Conservation (phyloP, 345 rosid species). For the Sonneratia caseolaris region DNA sequence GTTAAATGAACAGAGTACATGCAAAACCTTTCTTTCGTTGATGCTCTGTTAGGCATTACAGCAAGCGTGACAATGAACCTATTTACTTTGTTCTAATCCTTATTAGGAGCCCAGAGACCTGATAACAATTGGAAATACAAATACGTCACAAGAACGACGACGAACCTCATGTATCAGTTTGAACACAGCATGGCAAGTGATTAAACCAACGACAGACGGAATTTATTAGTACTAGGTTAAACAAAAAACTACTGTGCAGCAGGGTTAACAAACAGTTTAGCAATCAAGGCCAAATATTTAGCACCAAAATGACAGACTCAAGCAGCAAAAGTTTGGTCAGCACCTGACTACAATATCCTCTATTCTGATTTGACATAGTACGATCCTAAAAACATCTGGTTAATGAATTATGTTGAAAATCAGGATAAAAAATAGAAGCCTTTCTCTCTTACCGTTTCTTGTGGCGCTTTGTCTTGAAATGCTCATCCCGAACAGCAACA, state of each 20-base stretch:
- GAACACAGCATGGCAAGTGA: neutral
- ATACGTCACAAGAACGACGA: neutral
- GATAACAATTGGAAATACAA: neutral
- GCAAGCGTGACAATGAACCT: neutral
- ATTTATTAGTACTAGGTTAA: neutral
- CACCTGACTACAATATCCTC: neutral
- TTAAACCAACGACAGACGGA: neutral
- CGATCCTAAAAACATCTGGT: neutral
- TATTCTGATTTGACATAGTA: neutral
- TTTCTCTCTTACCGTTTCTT: constrained; percentile 55
- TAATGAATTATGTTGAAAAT: neutral
- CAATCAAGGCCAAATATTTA: neutral
- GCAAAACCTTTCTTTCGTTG: neutral
- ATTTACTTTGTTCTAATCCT: neutral
- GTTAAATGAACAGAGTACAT: neutral
- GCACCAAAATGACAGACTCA: neutral
- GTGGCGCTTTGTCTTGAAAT: constrained; percentile 86
- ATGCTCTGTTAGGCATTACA: neutral
- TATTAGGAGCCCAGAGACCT: neutral
- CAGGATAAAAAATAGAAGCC: neutral
- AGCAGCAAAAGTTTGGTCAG: neutral
- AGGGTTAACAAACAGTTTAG: neutral
- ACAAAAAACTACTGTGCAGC: neutral
- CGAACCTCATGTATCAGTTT: neutral
- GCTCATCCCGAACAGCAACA: constrained; percentile 53